A percentile compares a stretch with the other conserved stretches of the same genome.
These are phyloP conservation scores for Claviceps digitariae DNA, from an alignment of 2,329 filamentous ascomycete genomes.

Conservation along the genomic window DNA sequence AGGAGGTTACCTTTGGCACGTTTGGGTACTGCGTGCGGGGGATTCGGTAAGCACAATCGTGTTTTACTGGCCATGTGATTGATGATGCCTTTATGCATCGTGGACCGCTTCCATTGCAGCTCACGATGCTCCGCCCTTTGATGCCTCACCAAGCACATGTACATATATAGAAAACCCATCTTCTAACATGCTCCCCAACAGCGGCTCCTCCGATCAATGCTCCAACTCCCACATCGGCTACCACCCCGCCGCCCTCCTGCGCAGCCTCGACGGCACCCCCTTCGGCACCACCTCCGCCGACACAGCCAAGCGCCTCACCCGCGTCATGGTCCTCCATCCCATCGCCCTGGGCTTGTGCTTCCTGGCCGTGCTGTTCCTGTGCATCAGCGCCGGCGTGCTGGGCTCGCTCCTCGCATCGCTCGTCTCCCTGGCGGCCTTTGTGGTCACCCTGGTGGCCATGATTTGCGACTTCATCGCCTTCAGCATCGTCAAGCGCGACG, in stretches of 20 bases:
- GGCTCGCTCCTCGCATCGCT: constrained; percentile 39
- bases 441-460: constrained; percentile 35
- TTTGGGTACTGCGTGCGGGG: constrained; percentile 42
- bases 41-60: constrained; percentile 14
- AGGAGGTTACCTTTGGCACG: constrained; percentile 40
- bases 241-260: constrained; percentile 33
- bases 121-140: too few species aligned
- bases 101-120: too few species aligned
- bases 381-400: constrained; percentile 35
- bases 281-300: constrained; percentile 29
- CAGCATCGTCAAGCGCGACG: constrained; percentile 35
- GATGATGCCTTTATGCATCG: neutral
- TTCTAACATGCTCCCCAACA: neutral
- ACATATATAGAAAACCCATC: too few species aligned
- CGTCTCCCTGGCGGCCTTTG: constrained; percentile 35
- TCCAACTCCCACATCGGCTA: constrained; percentile 39
- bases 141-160: too few species aligned
- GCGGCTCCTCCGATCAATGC: constrained; percentile 31
- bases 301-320: constrained; percentile 36
- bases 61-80: too few species aligned
- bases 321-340: constrained; percentile 49
- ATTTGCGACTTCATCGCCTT: constrained; percentile 46
- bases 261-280: constrained; percentile 19
- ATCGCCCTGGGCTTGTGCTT: constrained; percentile 44
- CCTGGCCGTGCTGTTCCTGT: constrained; percentile 43